Evolutionary conservation across 345 rosid species (phyloP), one percentile per base, ranked within the genome.

Genomic region (Excoecaria agallocha): DNA sequence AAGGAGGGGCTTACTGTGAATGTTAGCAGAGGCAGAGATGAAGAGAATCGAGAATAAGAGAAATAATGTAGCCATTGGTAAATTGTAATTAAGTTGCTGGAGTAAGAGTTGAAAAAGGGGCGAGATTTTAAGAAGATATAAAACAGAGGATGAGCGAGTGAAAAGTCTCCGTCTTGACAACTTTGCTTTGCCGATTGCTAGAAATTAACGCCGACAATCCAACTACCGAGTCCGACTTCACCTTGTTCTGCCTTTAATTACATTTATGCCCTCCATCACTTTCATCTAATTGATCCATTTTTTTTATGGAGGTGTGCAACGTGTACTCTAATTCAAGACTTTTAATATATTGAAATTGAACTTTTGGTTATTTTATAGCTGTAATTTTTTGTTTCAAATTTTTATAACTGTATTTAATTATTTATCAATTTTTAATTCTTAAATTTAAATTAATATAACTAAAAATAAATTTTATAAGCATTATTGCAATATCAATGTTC

Each of bases 21-120:
- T 57, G 41, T 63, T 54, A 22, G 86, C 88, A 74, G 84, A 76
- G 70, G 81, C 82, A 61, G 79, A 78, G 54, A 83, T 37, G 56
- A 78, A 78, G 38, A 85, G 74, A 30, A 83, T 65, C 64, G 79
- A 51, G 16, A 83, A 72, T 2, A 78, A 68, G 37, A 61, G 48
- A 50, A 71, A 50, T 8, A 57, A 38, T 37, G 77, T 54, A 57
- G 81, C 77, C 82, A 80, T 81, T 77, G 63, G 30, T 35, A 46
- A 6, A 43, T 43, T 1, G 48, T 43, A 43, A 1, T 43, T 30
- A 30, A 30, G 30, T 43, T 43, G 10, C 48, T 6, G 2, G 55
- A 35, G 13, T 20, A 3, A 8, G 8, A 43, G 51, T 24, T 66
- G 50, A 12, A n/a, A 11, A 0, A 30, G n/a, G 35, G 7, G 64